phyloP scores from a whole-genome alignment of 2,329 filamentous ascomycete species.

The Sporothrix pallida region DNA sequence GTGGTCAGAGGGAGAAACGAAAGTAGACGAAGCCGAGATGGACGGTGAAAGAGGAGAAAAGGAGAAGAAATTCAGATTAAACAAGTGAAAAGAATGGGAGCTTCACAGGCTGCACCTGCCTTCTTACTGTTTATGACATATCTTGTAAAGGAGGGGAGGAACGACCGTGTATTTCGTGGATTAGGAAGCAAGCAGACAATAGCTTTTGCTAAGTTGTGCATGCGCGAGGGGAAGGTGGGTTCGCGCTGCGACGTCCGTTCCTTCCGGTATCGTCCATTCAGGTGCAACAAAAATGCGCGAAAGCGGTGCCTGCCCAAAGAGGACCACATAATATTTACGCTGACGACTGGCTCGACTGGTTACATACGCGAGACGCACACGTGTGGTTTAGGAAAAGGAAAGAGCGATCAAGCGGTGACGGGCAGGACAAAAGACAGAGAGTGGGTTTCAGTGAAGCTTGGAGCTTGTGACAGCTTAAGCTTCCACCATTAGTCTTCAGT shows the following conservation, averaged over 20 bases:
- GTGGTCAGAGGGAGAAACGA: neutral
- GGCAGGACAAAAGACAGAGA: neutral
- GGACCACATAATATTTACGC: neutral
- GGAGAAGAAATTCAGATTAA: neutral
- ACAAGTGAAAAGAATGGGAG: neutral
- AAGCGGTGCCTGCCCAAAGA: neutral
- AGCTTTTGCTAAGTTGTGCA: neutral
- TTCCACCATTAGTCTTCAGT: neutral
- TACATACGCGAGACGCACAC: neutral
- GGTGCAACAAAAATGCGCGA: constrained; percentile 2
- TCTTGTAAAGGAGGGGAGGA: neutral
- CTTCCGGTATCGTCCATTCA: constrained; percentile 11
- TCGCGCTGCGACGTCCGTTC: constrained; percentile 11
- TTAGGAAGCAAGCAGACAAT: constrained; percentile 7
- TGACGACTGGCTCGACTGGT: neutral
- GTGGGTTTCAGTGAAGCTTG: neutral
- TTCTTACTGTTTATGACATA: neutral
- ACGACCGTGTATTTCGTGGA: neutral
- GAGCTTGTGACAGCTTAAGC: neutral
- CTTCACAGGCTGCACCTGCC: neutral
- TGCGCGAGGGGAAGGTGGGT: neutral
- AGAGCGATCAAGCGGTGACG: constrained; percentile 23
- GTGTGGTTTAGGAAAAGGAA: neutral
- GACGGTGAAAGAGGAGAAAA: too few relatives aligned
- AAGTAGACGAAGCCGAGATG: neutral